Evolutionary conservation across 2,329 filamentous ascomycete genomes (phyloP).

Genomic region (Fusarium lateritium): DNA sequence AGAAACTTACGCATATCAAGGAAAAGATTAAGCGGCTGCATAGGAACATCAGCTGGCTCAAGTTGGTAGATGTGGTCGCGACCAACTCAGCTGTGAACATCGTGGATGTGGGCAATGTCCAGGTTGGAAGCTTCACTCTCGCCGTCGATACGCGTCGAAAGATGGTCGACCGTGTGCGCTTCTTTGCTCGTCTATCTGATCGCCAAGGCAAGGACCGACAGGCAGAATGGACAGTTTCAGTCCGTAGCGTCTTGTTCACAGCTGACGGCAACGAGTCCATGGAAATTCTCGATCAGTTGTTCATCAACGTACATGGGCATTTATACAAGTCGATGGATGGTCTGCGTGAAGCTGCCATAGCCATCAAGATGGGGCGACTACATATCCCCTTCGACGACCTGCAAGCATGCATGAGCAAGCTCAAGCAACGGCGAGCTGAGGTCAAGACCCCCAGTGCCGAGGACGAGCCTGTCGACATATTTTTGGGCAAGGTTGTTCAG

Average conservation of each 20-base stretch:
- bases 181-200: constrained; percentile 83
- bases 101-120: constrained; percentile 85
- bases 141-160: constrained; percentile 93
- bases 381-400: constrained; percentile 94
- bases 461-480: constrained; percentile 72
- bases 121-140: constrained; percentile 86
- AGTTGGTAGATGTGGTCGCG: constrained; percentile 89
- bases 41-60: constrained; percentile 87
- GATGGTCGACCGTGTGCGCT: constrained; percentile 89
- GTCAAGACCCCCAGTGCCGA: constrained; percentile 54
- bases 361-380: constrained; percentile 90
- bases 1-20: constrained; percentile 82
- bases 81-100: constrained; percentile 84
- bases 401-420: constrained; percentile 71
- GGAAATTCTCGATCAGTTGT: constrained; percentile 89
- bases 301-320: constrained; percentile 91
- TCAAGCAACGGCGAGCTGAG: constrained; percentile 62
- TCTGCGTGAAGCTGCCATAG: constrained; percentile 89
- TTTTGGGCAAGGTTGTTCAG: constrained; percentile 80
- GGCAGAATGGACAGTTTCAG: constrained; percentile 93
- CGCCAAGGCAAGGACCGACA: constrained; percentile 73
- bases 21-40: constrained; percentile 90
- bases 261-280: constrained; percentile 86
- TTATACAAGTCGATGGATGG: constrained; percentile 89
- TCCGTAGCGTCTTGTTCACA: constrained; percentile 90